A percentile compares a stretch with the other conserved stretches of the same genome.
Conservation (phyloP, 345 rosid species). For the Citrus cavaleriei region DNA sequence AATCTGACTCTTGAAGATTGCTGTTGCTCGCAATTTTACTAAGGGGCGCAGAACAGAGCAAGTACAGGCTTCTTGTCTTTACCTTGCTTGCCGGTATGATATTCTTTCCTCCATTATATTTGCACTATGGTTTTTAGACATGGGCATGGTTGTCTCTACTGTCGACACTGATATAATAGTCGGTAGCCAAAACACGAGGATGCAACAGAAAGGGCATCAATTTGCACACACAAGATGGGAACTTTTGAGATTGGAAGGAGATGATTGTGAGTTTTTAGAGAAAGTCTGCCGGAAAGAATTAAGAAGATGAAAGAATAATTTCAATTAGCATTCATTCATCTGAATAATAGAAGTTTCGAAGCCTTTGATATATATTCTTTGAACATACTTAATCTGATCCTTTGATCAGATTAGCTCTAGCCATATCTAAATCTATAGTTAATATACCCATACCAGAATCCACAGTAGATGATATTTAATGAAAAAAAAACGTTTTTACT, state of each 20-base stretch:
- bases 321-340: not conserved
- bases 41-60: constrained; percentile 81
- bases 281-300: not conserved
- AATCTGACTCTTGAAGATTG: constrained; percentile 47
- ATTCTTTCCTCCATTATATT: constrained; percentile 3
- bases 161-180: not conserved
- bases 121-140: not conserved
- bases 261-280: not conserved
- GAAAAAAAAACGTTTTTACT: not conserved
- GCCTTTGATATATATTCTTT: not conserved
- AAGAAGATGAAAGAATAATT: not conserved
- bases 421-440: not conserved
- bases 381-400: not conserved
- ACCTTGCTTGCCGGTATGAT: constrained; percentile 85
- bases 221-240: not conserved
- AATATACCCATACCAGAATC: not conserved
- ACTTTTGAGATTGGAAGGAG: not conserved
- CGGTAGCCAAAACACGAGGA: not conserved
- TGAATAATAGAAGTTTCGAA: not conserved
- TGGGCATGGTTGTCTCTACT: not conserved
- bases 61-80: constrained; percentile 82
- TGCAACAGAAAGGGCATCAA: not conserved
- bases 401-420: not conserved
- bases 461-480: not conserved
- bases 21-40: constrained; percentile 72